phyloP scores from a whole-genome alignment of 2,329 filamentous ascomycete species.

The Fusarium liriodendri region DNA sequence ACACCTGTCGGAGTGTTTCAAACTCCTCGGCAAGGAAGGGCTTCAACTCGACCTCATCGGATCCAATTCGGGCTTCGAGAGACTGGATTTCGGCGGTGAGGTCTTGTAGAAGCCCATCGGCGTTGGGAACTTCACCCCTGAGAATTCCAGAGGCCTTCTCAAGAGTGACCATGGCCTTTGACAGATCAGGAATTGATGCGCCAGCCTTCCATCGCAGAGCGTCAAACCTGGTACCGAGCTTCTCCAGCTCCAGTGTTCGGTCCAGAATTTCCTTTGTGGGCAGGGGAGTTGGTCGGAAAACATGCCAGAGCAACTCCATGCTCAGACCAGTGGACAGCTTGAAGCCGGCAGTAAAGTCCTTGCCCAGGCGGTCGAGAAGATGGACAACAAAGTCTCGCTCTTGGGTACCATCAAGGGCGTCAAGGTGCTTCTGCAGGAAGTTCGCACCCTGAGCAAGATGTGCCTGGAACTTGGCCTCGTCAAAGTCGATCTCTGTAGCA shows the following conservation, averaged over 20 bases:
- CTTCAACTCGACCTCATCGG: conserved; percentile 52
- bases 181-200: conserved; percentile 62
- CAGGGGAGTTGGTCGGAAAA: conserved; percentile 73
- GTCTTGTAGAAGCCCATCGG: conserved; percentile 60
- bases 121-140: conserved; percentile 53
- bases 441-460: conserved; percentile 65
- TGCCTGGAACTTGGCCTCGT: conserved; percentile 73
- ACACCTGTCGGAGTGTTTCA: conserved; percentile 66
- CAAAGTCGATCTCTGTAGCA: conserved; percentile 60
- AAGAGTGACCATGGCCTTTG: conserved; percentile 65
- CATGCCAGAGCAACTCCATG: conserved; percentile 84
- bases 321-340: conserved; percentile 79
- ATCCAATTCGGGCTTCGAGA: conserved; percentile 60
- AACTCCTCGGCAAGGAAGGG: conserved; percentile 68
- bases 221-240: conserved; percentile 70
- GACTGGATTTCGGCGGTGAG: conserved; percentile 63
- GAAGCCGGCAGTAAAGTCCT: conserved; percentile 76
- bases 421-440: conserved; percentile 52
- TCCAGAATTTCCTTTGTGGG: conserved; percentile 58
- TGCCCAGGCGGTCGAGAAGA: conserved; percentile 58
- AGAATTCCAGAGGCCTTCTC: conserved; percentile 68
- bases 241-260: conserved; percentile 63
- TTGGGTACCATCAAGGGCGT: conserved; percentile 35
- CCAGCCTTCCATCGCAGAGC: conserved; percentile 68
- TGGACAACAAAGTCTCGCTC: conserved; percentile 53